Percentiles rank a stretch among this genome's conserved stretches.
Evolutionary conservation across 805 yeast genomes (phyloP).

Genomic region (Zygosaccharomyces kombuchaensis): DNA sequence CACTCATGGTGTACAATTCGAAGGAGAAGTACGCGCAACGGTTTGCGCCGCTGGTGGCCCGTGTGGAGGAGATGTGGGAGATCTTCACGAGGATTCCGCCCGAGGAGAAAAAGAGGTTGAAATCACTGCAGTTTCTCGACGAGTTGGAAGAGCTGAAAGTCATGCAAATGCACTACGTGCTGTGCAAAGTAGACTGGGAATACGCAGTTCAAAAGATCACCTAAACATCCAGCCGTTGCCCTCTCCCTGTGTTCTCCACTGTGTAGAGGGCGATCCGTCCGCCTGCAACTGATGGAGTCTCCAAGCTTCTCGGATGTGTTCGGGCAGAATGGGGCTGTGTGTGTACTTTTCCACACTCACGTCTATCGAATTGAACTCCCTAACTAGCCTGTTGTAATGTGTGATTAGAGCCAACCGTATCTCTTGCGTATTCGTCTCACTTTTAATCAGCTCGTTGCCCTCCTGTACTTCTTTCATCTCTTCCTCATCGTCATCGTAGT

Average conservation of each 20-base stretch:
- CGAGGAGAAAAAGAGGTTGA: constrained; percentile 40
- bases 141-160: constrained; percentile 55
- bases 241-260: constrained; percentile 70
- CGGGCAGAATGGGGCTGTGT: constrained; percentile 67
- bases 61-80: constrained; percentile 35
- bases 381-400: constrained; percentile 30
- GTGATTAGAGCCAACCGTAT: constrained; percentile 28
- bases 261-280: constrained; percentile 55
- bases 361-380: constrained; percentile 29
- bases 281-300: constrained; percentile 64
- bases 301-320: constrained; percentile 88
- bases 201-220: constrained; percentile 25
- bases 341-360: constrained; percentile 36
- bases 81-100: constrained; percentile 24
- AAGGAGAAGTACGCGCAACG: constrained; percentile 29
- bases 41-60: constrained; percentile 12
- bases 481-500: constrained; percentile 31
- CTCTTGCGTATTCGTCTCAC: constrained; percentile 25
- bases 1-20: constrained; percentile 39
- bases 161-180: constrained; percentile 50
- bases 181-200: constrained; percentile 31
- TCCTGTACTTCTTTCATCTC: constrained; percentile 18
- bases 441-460: constrained; percentile 26
- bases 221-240: constrained; percentile 69
- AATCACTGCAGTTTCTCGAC: constrained; percentile 49